Percentiles rank a stretch among this genome's conserved stretches.
These are phyloP conservation scores for Solanum phureja DNA, from an alignment of 257 asterid species.

Conservation along the genomic window DNA sequence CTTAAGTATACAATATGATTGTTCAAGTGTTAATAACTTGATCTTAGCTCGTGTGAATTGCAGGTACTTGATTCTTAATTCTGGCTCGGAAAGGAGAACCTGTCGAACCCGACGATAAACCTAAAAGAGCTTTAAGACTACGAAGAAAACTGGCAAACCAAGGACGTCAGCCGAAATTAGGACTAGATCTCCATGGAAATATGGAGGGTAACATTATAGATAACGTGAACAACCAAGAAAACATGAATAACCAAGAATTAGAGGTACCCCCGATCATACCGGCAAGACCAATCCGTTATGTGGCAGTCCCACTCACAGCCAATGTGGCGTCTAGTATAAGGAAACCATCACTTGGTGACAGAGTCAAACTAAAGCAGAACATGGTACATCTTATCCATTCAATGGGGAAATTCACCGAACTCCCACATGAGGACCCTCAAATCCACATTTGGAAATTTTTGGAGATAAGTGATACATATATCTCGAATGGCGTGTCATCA, in stretches of 20 bases:
- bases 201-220: rapidly evolving
- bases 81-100: neutral
- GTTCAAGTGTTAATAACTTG: neutral
- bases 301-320: neutral
- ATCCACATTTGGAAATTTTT: no score
- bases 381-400: neutral
- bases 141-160: neutral
- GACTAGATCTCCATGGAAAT: no score
- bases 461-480: neutral
- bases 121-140: neutral
- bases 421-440: neutral
- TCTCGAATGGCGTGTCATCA: neutral
- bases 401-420: neutral
- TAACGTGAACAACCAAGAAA: neutral
- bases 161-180: no score
- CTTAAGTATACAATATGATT: no score
- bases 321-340: neutral
- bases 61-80: neutral
- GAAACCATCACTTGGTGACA: neutral
- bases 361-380: neutral
- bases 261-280: neutral
- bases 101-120: neutral
- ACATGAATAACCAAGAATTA: neutral
- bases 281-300: no score
- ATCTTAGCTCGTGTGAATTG: no score